phyloP scores from a whole-genome alignment of 345 rosid genomes.

The Citrus maxima region DNA sequence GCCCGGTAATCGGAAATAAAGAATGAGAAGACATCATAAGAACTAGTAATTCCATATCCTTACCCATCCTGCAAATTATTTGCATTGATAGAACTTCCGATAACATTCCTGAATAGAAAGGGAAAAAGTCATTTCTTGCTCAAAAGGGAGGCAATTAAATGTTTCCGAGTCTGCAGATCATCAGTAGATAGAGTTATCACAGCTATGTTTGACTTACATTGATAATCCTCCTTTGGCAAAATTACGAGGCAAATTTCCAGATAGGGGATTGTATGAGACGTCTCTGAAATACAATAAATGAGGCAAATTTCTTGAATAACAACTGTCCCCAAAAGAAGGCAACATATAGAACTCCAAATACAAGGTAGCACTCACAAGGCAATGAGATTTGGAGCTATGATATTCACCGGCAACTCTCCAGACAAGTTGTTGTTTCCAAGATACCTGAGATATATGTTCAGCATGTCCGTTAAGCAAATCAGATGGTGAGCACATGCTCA shows the following conservation, averaged over 20 bases:
- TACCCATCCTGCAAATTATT: slow-evolving; percentile 32
- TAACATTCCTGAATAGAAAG: slow-evolving; percentile 36
- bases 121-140: slow-evolving; percentile 7
- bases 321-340: not conserved
- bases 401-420: slow-evolving; percentile 41
- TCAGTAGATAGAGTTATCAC: not conserved
- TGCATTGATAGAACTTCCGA: slow-evolving; percentile 45
- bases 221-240: slow-evolving; percentile 31
- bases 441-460: slow-evolving; percentile 28
- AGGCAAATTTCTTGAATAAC: not conserved
- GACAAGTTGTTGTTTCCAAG: slow-evolving; percentile 51
- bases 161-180: not conserved
- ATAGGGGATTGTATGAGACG: slow-evolving; percentile 53
- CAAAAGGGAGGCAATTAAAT: not conserved
- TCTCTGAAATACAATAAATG: slow-evolving; percentile 33
- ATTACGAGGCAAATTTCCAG: slow-evolving; percentile 39
- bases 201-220: slow-evolving; percentile 31
- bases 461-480: not conserved
- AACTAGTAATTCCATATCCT: not conserved
- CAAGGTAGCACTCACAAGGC: slow-evolving; percentile 38
- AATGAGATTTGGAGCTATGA: slow-evolving; percentile 29
- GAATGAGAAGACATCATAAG: not conserved
- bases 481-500: not conserved
- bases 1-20: not conserved
- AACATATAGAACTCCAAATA: not conserved